These are phyloP conservation scores for Clonostachys rhizophaga DNA, from an alignment of 2,329 filamentous ascomycete genomes.

Conservation along the genomic window DNA sequence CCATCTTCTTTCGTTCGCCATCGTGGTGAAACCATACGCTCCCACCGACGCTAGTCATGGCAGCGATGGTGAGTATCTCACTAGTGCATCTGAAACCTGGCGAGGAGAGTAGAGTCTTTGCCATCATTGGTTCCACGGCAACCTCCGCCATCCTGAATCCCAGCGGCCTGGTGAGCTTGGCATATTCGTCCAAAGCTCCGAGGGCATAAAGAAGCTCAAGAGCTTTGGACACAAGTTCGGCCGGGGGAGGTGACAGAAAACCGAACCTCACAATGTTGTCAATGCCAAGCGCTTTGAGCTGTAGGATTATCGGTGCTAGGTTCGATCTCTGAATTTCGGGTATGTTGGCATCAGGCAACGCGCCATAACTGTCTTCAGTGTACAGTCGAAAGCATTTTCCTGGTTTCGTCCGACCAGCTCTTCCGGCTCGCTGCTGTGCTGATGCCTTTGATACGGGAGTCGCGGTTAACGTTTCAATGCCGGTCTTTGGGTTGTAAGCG, in stretches of 20 bases:
- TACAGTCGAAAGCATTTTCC: slow-evolving; percentile 95
- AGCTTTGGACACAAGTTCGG: slow-evolving; percentile 78
- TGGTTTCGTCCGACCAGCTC: slow-evolving; percentile 81
- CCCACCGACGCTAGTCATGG: slow-evolving; percentile 86
- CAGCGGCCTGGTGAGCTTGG: slow-evolving; percentile 84
- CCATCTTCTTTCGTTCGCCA: slow-evolving; percentile 69
- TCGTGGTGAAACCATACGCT: slow-evolving; percentile 80
- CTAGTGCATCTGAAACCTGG: slow-evolving; percentile 71
- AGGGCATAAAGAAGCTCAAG: slow-evolving; percentile 84
- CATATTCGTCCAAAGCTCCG: slow-evolving; percentile 83
- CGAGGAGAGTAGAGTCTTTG: slow-evolving; percentile 76
- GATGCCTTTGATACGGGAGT: slow-evolving; percentile 85
- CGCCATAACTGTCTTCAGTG: slow-evolving; percentile 67
- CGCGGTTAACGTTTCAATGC: slow-evolving; percentile 82
- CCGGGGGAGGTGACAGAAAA: slow-evolving; percentile 81
- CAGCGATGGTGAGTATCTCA: slow-evolving; percentile 87
- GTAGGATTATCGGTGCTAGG: slow-evolving; percentile 79
- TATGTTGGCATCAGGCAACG: slow-evolving; percentile 65
- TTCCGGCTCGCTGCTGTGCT: slow-evolving; percentile 84
- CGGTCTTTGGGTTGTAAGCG: slow-evolving; percentile 76
- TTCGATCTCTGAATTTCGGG: slow-evolving; percentile 94
- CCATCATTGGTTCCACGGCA: slow-evolving; percentile 93
- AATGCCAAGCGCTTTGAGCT: slow-evolving; percentile 91
- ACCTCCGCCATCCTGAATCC: slow-evolving; percentile 90
- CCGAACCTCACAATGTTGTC: slow-evolving; percentile 91